Evolutionary conservation across 116 monocot species (phyloP).

Genomic region (Posidonia oceanica): DNA sequence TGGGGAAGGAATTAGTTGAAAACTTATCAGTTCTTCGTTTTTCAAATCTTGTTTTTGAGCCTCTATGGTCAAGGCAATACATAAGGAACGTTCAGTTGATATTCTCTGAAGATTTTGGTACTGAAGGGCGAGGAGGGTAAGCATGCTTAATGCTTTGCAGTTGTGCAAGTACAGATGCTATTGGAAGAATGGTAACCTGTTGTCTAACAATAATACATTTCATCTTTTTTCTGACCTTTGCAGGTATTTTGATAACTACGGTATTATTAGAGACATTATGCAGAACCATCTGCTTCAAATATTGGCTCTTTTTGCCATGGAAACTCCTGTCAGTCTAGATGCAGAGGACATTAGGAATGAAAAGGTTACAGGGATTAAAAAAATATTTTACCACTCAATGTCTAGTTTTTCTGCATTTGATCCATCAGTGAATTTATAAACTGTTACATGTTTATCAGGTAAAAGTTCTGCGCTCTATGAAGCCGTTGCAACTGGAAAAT

Average conservation of each 20-base stretch:
- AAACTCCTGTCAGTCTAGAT: slow-evolving; percentile 91
- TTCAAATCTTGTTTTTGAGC: slow-evolving; percentile 96
- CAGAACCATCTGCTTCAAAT: slow-evolving; percentile 99
- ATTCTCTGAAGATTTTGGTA: slow-evolving; percentile 97
- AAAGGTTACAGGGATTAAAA: slow-evolving; percentile 35
- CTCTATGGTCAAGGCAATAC: slow-evolving; percentile 96
- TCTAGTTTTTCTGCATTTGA: not conserved
- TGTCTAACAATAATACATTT: no score
- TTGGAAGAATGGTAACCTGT: no score
- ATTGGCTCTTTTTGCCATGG: slow-evolving; percentile 94
- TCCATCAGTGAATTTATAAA: not conserved
- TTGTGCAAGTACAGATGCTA: no score
- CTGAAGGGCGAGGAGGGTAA: slow-evolving; percentile 99
- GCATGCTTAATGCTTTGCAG: slow-evolving; percentile 1
- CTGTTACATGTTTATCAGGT: slow-evolving; percentile 35
- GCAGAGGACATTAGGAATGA: slow-evolving; percentile 97
- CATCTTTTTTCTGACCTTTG: slow-evolving; percentile 3
- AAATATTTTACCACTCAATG: not conserved
- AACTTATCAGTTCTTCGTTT: slow-evolving; percentile 97
- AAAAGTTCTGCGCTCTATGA: slow-evolving; percentile 90
- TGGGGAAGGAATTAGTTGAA: slow-evolving; percentile 98
- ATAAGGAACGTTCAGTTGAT: slow-evolving; percentile 93
- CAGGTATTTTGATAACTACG: slow-evolving; percentile 92
- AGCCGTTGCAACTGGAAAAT: slow-evolving; percentile 64
- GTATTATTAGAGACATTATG: slow-evolving; percentile 96